Conservation (phyloP, 108 stramenopile species). For the Skeletonema potamos region DNA sequence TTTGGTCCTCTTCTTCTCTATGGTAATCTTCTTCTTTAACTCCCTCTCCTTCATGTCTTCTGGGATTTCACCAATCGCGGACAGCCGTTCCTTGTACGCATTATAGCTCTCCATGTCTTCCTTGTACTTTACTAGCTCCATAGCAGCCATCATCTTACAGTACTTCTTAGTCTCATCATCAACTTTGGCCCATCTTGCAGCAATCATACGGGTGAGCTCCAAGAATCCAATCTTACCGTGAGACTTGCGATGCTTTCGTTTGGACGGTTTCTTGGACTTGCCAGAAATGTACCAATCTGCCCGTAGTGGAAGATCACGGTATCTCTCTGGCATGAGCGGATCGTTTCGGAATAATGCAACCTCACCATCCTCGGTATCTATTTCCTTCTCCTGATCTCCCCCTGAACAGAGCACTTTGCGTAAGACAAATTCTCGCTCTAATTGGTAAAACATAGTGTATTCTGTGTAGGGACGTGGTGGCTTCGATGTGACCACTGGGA, state of each 20-base stretch:
- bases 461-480: slow-evolving; percentile 49
- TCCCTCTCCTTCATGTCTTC: slow-evolving; percentile 33
- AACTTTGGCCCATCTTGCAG: slow-evolving; percentile 53
- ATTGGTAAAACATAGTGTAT: slow-evolving; percentile 50
- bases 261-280: slow-evolving; percentile 36
- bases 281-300: slow-evolving; percentile 48
- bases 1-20: slow-evolving; percentile 20
- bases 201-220: slow-evolving; percentile 69
- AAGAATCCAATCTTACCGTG: slow-evolving; percentile 82
- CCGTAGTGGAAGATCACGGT: slow-evolving; percentile 35
- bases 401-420: slow-evolving; percentile 23
- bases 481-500: slow-evolving; percentile 27
- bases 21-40: slow-evolving; percentile 15
- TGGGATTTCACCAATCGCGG: slow-evolving; percentile 34
- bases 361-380: neutral
- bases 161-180: slow-evolving; percentile 41
- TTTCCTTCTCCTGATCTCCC: neutral
- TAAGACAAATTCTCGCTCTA: slow-evolving; percentile 43
- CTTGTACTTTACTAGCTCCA: slow-evolving; percentile 46
- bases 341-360: slow-evolving; percentile 32
- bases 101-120: slow-evolving; percentile 45
- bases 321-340: slow-evolving; percentile 45
- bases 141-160: slow-evolving; percentile 46
- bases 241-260: slow-evolving; percentile 67
- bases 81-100: slow-evolving; percentile 27